A percentile compares a stretch with the other conserved stretches of the same genome.
These are phyloP conservation scores for Thermothelomyces thermophilus DNA, from an alignment of 2,329 filamentous ascomycete genomes.

Conservation along the genomic window DNA sequence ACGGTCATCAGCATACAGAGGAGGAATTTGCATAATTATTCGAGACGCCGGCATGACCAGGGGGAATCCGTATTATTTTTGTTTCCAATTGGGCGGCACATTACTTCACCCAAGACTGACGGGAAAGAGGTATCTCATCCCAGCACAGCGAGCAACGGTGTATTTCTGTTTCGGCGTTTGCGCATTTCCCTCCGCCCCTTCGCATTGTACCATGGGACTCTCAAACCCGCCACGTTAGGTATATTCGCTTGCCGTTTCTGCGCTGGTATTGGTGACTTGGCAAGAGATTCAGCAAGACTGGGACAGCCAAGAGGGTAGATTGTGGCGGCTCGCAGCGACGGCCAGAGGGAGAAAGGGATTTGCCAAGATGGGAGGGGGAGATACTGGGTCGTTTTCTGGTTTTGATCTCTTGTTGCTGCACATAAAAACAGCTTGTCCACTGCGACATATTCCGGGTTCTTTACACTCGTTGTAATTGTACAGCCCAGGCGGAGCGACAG, in stretches of 20 bases:
- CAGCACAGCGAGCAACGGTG: conserved; percentile 9
- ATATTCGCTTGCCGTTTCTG: not conserved
- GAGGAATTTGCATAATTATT: conserved; percentile 12
- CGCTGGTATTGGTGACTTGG: conserved; percentile 6
- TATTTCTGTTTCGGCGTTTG: conserved; percentile 25
- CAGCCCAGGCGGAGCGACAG: conserved; percentile 9
- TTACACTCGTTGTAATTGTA: conserved; percentile 15
- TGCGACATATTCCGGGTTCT: not conserved
- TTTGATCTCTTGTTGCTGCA: conserved; percentile 1
- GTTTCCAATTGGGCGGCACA: not conserved
- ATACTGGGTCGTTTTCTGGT: not conserved
- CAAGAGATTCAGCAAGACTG: conserved; percentile 4
- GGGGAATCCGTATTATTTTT: conserved; percentile 8
- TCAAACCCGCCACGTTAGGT: conserved; percentile 10
- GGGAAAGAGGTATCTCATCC: not conserved
- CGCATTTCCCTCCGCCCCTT: conserved; percentile 24
- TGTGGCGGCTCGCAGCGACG: not conserved
- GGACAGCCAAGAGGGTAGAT: not conserved
- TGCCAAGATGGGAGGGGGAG: conserved; percentile 1
- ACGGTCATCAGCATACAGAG: conserved; percentile 17
- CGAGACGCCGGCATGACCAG: conserved; percentile 14
- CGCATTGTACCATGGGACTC: conserved; percentile 26
- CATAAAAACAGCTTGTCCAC: not conserved
- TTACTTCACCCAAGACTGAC: conserved; percentile 3
- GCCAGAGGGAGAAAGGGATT: not conserved